Base-by-base conservation (phyloP, 768 basidiomycete genomes). In the Aureoboletus auriporus region DNA sequence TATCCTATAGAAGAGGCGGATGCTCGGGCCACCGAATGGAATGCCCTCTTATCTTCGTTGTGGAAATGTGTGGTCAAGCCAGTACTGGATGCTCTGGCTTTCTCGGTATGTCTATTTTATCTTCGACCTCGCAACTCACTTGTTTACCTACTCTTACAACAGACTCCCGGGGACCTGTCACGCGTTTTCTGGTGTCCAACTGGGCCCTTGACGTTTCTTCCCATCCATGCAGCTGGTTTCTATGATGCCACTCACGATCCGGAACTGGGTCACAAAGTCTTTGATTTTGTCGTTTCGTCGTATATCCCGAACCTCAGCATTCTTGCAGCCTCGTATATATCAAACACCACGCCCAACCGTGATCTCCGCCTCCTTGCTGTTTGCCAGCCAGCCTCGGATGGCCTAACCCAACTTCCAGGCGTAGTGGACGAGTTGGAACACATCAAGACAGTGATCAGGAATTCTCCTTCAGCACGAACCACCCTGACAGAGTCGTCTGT, bases 291-390 rank as follows among this genome's bases (percentile, higher is more conserved):
- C 20, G 4, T 23, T 23, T 23, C 20, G 20, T 23, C 20, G 20
- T 23, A 23, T 4, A 23, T 23, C 20, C 20, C 20, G 2, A 23
- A 23, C 4, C 20, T 23, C 20, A 4, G 20, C 20, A 23, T 23
- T 23, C 20, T 23, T 4, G 20, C 20, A 23, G 20, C 4, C 20
- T 23, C 20, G 20, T 33, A 62, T 66, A 36, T 63, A 63, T 8
- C 35, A 29, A 10, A 31, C 12, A 31, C 30, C 5, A 8, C 12
- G 5, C 12, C 30, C 2, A 12, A 5, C 9, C 2, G 30, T 31
- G 30, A 31, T 31, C 30, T 31, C 30, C 30, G 30, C 30, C 30
- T 31, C 5, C 30, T 31, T 12, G 30, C 30, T 31, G 30, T 31
- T 31, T 12, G 20, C 10, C 13, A 8, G 4, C 20, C 20, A 23